Conservation (phyloP, 306 rosid species). For the Cucumis hystrix region DNA sequence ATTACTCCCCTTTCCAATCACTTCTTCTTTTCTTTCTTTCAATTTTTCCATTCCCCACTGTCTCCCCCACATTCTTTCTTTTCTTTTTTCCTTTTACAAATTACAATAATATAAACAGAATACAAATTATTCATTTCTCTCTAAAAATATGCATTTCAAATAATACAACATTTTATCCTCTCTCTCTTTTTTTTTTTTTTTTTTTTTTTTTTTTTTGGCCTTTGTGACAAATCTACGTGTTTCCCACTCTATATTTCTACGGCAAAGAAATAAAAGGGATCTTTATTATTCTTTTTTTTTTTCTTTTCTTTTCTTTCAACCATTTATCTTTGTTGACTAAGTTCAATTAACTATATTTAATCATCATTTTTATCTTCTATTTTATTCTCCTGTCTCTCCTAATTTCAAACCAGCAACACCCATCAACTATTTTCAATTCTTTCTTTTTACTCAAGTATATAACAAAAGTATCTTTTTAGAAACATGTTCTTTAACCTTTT, state of each 20-base stretch:
- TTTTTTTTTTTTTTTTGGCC: neutral
- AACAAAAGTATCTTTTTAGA: neutral
- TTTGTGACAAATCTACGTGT: slow-evolving; percentile 4
- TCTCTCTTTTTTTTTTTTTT: too few relatives aligned
- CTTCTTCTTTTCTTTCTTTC: too few relatives aligned
- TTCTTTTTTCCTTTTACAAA: too few relatives aligned
- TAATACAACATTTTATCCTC: neutral
- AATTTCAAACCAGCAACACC: neutral
- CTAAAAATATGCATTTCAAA: too few relatives aligned
- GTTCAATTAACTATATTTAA: neutral
- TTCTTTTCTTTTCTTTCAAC: neutral
- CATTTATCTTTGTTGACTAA: neutral
- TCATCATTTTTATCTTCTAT: neutral
- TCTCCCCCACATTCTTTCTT: too few relatives aligned
- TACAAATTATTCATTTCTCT: too few relatives aligned
- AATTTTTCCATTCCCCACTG: too few relatives aligned
- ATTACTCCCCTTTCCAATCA: too few relatives aligned
- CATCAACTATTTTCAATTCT: neutral
- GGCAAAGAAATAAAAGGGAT: slow-evolving; percentile 1
- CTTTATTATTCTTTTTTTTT: neutral
- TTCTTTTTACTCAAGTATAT: neutral
- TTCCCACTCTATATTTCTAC: slow-evolving; percentile 5
- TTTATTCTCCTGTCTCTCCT: neutral
- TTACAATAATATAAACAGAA: too few relatives aligned
- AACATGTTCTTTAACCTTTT: neutral